phyloP scores from a whole-genome alignment of 2,329 filamentous ascomycete species.

The Chaetomium globosum region DNA sequence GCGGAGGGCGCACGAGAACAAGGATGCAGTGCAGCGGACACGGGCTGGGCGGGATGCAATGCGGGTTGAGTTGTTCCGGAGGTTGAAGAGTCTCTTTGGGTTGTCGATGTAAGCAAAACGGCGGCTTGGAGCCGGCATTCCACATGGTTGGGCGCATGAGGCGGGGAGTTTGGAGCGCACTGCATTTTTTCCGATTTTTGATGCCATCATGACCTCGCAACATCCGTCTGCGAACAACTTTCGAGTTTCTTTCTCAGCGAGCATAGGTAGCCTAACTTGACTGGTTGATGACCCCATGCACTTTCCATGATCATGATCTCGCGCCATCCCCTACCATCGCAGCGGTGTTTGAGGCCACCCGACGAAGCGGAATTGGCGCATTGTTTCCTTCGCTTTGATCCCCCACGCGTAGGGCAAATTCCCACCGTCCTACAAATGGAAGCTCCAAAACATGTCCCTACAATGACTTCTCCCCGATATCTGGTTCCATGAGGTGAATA shows the following conservation, averaged over 20 bases:
- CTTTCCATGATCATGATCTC: neutral
- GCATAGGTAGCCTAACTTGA: neutral
- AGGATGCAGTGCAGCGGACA: slow-evolving; percentile 68
- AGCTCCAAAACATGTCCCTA: no score
- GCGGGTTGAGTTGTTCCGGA: slow-evolving; percentile 61
- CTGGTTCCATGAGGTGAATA: neutral
- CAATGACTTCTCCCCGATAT: no score
- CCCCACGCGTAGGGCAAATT: no score
- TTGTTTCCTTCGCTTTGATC: neutral
- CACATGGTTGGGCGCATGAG: neutral
- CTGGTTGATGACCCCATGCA: neutral
- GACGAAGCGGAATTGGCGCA: neutral
- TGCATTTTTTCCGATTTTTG: slow-evolving; percentile 3
- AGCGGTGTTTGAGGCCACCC: neutral
- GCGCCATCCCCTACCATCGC: neutral
- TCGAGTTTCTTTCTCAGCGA: slow-evolving; percentile 7
- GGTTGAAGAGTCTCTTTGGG: slow-evolving; percentile 51
- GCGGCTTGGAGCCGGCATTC: neutral
- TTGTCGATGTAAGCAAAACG: slow-evolving; percentile 31
- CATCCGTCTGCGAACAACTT: neutral
- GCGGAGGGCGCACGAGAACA: slow-evolving; percentile 73
- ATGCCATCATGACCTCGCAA: slow-evolving; percentile 1
- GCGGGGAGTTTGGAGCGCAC: neutral
- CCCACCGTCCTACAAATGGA: no score
- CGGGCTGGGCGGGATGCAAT: slow-evolving; percentile 64